Percentiles rank a stretch among this genome's conserved stretches.
Evolutionary conservation across 2,329 filamentous ascomycete species (phyloP).

Genomic region (Paraconiothyrium brasiliense): DNA sequence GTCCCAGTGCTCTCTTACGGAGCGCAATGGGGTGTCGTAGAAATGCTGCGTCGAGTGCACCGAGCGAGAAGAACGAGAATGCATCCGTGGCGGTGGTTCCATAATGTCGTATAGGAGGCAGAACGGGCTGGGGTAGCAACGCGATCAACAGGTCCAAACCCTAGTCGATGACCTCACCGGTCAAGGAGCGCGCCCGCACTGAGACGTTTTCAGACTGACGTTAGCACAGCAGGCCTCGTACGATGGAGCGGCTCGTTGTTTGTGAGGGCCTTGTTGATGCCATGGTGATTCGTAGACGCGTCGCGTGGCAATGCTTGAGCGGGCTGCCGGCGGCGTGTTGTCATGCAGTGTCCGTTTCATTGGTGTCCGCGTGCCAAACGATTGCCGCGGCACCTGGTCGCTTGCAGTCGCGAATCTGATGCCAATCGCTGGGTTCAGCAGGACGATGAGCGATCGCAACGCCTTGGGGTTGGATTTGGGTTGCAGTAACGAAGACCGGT

Average conservation of each 20-base stretch:
- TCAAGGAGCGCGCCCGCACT: conserved; percentile 6
- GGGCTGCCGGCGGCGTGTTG: not conserved
- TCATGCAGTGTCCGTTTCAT: conserved; percentile 25
- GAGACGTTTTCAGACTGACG: not conserved
- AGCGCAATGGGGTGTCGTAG: conserved; percentile 10
- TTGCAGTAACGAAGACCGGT: not conserved
- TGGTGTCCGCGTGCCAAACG: conserved; percentile 4
- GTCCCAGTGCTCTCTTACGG: not conserved
- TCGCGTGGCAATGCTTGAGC: not conserved
- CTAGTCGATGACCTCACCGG: conserved; percentile 49
- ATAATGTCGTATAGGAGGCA: conserved; percentile 7
- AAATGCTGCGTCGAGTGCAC: conserved; percentile 10
- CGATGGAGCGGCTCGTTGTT: not conserved
- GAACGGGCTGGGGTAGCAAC: conserved; percentile 28
- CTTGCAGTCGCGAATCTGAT: not conserved
- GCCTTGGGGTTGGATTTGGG: not conserved
- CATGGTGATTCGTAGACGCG: conserved; percentile 3
- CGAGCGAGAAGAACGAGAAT: conserved; percentile 5
- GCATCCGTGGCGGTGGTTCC: conserved; percentile 12
- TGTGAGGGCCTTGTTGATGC: conserved; percentile 2
- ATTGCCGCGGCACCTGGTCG: not conserved
- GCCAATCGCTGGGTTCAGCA: not conserved
- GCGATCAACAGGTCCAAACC: conserved; percentile 36
- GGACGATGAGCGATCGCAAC: not conserved
- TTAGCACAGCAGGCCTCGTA: not conserved